Base-by-base conservation (phyloP, 495 filamentous ascomycete species). In the Aspergillus bertholletiae region DNA sequence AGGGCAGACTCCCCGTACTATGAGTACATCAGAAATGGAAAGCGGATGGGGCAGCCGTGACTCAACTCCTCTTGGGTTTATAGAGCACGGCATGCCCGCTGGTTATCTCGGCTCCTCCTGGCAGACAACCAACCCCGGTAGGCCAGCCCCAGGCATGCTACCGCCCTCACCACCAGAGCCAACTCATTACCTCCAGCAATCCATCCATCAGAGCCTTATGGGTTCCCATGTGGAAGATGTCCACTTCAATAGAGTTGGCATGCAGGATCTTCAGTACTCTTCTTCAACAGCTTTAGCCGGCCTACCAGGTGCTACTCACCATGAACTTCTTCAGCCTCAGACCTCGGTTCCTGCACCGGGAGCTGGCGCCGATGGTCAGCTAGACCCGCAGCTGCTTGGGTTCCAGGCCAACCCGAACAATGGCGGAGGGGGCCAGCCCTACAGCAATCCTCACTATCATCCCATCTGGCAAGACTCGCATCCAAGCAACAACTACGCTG, bases 121-220 rank as follows among this genome's bases (percentile, higher is more conserved):
- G 62, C 62, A 73, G 47, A 78, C 77, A 52, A 79, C 70, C 46
- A 84, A 88, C 61, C 83, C 86, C 8, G 82, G 81, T 15, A 81
- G 80, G 60, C 78, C 81, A 4, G 59, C 83, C 45, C 81, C 86
- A 5, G 60, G 73, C 23, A 74, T 70, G 71, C 85, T 80, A 76
- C 77, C 68, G 48, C 78, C 65, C 55, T 69, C 51, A 53, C 78
- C 65, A 55, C 70, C 51, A 54, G 81, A 74, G 56, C 74, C 68
- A 23, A 67, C 77, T 35, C 80, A 85, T 46, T 90, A 88, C 69
- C 84, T 87, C 59, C 84, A 86, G 54, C 76, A 76, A 32, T 79
- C 74, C 11, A 71, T 82, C 49, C 64, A 37, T 37, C 63, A 68
- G 20, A 68, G 67, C 43, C 56, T 61, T 34, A 45, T 63, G 46